These are phyloP conservation scores for Hemisphaericaspora nanyangensis DNA, from an alignment of 805 yeast species.

Conservation along the genomic window DNA sequence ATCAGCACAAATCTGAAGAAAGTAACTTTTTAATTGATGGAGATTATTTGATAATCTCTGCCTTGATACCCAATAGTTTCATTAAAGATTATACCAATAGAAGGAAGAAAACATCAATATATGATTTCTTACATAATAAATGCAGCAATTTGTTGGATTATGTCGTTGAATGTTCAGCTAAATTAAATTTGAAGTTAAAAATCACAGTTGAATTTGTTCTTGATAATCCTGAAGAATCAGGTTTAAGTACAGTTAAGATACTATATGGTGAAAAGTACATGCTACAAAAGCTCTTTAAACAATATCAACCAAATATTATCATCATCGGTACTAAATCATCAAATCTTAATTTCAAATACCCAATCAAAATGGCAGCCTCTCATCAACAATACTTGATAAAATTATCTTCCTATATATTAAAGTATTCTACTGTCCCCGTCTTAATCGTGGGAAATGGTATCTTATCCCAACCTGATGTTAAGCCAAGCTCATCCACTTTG, in stretches of 20 bases:
- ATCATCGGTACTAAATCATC: constrained; percentile 36
- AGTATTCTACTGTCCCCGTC: constrained; percentile 38
- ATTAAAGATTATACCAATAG: constrained; percentile 9
- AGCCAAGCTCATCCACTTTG: neutral
- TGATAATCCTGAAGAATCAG: constrained; percentile 12
- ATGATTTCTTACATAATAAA: constrained; percentile 18
- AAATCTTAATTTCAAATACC: constrained; percentile 41
- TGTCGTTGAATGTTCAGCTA: constrained; percentile 12
- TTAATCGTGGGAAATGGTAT: constrained; percentile 26
- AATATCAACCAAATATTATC: constrained; percentile 39
- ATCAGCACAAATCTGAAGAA: constrained; percentile 5
- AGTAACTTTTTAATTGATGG: constrained; percentile 30
- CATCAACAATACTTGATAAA: constrained; percentile 29
- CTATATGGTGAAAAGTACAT: constrained; percentile 28
- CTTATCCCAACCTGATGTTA: neutral
- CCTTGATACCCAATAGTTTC: constrained; percentile 25
- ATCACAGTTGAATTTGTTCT: constrained; percentile 38
- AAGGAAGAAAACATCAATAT: constrained; percentile 10
- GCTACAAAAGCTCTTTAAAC: constrained; percentile 33
- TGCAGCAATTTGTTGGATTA: constrained; percentile 25
- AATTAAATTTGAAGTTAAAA: constrained; percentile 24
- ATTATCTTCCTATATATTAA: constrained; percentile 33
- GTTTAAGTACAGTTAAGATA: constrained; percentile 1
- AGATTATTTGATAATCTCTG: constrained; percentile 35
- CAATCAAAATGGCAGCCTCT: constrained; percentile 20